Evolutionary conservation across 495 filamentous ascomycete genomes (phyloP).

Genomic region (Choiromyces venosus): DNA sequence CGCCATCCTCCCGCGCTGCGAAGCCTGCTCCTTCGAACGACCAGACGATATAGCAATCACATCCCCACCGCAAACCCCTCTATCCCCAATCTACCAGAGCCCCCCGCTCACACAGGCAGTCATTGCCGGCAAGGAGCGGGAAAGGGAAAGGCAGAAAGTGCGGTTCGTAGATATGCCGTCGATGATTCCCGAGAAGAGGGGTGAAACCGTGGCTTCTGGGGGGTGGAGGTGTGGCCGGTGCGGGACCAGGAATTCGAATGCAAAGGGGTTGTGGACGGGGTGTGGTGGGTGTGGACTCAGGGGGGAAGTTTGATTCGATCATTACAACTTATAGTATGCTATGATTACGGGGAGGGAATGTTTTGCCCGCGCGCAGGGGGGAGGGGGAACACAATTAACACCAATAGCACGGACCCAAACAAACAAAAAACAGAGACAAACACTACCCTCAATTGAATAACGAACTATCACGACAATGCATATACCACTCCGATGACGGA

Average conservation of each 20-base stretch:
- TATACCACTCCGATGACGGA: too few relatives aligned
- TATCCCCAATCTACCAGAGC: conserved; percentile 24
- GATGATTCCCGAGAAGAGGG: conserved; percentile 45
- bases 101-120: conserved; percentile 18
- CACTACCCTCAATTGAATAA: too few relatives aligned
- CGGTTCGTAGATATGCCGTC: conserved; percentile 35
- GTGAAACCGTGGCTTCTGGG: background rate
- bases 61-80: conserved; percentile 22
- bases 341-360: background rate
- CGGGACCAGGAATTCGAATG: background rate
- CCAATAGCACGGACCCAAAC: background rate
- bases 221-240: background rate
- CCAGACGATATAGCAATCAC: conserved; percentile 45
- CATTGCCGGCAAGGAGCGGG: conserved; percentile 22
- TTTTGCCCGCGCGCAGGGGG: too few relatives aligned
- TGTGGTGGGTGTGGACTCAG: background rate
- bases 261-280: background rate
- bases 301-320: background rate
- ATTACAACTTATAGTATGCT: too few relatives aligned
- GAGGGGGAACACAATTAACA: too few relatives aligned
- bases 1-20: conserved; percentile 62
- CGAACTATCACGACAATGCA: too few relatives aligned
- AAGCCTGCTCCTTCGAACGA: conserved; percentile 67
- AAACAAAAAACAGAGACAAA: background rate
- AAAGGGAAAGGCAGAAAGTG: conserved; percentile 19